Percentiles rank a stretch among this genome's conserved stretches.
Conservation (phyloP, 163 green algal genomes). For the Trebouxiophyceae sp. region DNA sequence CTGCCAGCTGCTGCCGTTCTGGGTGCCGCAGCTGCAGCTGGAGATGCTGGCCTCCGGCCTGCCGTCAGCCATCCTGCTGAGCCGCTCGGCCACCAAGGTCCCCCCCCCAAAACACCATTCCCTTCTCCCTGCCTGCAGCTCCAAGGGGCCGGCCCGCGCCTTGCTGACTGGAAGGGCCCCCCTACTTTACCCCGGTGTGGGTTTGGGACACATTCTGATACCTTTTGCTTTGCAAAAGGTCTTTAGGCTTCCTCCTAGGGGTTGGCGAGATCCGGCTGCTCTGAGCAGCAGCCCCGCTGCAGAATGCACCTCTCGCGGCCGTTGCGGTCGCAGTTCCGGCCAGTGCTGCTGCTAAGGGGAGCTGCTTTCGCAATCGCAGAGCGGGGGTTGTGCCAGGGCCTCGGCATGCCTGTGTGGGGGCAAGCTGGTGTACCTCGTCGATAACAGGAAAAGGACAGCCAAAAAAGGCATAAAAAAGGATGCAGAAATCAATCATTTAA, state of each 20-base stretch:
- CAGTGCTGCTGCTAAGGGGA: no score
- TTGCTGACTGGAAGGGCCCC: no score
- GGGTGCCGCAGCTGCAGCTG: slow-evolving; percentile 68
- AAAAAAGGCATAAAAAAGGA: neutral
- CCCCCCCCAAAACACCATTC: neutral
- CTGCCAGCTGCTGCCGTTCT: slow-evolving; percentile 28
- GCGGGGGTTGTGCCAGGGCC: no score
- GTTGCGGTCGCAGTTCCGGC: no score
- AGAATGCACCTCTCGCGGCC: no score
- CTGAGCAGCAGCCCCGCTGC: no score
- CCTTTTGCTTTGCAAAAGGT: neutral
- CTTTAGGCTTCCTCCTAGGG: no score
- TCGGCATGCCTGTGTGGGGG: no score
- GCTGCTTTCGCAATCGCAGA: no score
- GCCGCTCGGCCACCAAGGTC: slow-evolving; percentile 40
- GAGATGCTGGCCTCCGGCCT: slow-evolving; percentile 57
- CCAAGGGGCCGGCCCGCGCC: no score
- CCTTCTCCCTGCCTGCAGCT: neutral
- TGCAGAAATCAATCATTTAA: neutral
- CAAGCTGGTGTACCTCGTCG: neutral
- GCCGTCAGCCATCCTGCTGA: slow-evolving; percentile 42
- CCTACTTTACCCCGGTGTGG: no score
- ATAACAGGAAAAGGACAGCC: neutral
- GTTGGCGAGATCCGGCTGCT: no score
- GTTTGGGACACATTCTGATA: neutral